These are phyloP conservation scores for Podospora fimiseda DNA, from an alignment of 495 filamentous ascomycete species.

Conservation along the genomic window DNA sequence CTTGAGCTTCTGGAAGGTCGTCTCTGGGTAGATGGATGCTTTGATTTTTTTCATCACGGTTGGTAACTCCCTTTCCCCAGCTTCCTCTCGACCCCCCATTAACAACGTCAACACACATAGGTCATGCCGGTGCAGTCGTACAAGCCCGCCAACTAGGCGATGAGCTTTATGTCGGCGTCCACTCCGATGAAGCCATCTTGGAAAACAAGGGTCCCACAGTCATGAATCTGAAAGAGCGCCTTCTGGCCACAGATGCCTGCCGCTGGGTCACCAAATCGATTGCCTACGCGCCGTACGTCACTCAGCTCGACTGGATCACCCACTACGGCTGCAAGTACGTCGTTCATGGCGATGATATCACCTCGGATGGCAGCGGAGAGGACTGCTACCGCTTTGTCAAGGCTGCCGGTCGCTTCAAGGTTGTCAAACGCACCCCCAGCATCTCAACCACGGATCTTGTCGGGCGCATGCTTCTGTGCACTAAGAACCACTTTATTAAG, in stretches of 20 bases:
- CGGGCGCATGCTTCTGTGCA: constrained; percentile 92
- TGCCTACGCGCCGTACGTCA: constrained; percentile 89
- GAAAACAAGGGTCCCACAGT: constrained; percentile 97
- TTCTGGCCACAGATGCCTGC: constrained; percentile 86
- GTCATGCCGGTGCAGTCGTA: constrained; percentile 93
- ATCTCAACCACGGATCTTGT: constrained; percentile 98
- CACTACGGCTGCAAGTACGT: constrained; percentile 92
- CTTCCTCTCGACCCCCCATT: background rate
- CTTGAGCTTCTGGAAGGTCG: constrained; percentile 56
- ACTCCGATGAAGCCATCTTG: constrained; percentile 90
- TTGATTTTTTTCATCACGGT: constrained; percentile 98
- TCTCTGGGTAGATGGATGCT: constrained; percentile 98
- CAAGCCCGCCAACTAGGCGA: constrained; percentile 68
- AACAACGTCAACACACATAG: constrained; percentile 44
- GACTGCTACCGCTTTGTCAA: constrained; percentile 98
- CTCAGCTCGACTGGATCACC: constrained; percentile 83
- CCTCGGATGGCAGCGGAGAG: constrained; percentile 80
- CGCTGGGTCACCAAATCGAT: constrained; percentile 85
- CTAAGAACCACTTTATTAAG: constrained; percentile 78
- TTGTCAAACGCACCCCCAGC: constrained; percentile 91
- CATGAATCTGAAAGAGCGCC: constrained; percentile 85
- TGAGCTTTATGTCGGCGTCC: constrained; percentile 83
- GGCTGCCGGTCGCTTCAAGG: constrained; percentile 79
- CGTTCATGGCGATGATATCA: constrained; percentile 96
- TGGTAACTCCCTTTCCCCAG: constrained; percentile 3